phyloP scores from a whole-genome alignment of 495 filamentous ascomycete genomes.

The Trichoderma virens region DNA sequence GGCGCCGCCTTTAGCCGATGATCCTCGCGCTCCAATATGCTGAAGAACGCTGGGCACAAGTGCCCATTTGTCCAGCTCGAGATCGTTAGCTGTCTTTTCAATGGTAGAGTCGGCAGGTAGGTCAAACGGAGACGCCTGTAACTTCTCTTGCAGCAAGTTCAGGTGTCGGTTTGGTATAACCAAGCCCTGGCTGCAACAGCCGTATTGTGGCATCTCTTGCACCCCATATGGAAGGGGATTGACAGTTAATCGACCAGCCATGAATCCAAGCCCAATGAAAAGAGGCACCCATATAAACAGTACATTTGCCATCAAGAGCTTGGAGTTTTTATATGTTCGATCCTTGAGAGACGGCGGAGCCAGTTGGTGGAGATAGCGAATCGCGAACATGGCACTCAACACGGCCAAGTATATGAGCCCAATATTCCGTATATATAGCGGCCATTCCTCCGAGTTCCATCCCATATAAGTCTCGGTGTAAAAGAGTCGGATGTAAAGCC shows the following conservation, averaged over 20 bases:
- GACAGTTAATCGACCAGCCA: conserved; percentile 33
- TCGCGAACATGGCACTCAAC: not conserved
- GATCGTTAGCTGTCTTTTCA: conserved; percentile 35
- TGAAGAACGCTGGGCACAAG: conserved; percentile 44
- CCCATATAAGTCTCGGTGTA: conserved; percentile 49
- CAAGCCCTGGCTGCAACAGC: conserved; percentile 38
- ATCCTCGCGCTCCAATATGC: conserved; percentile 36
- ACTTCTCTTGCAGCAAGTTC: conserved; percentile 36
- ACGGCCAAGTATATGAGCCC: conserved; percentile 13
- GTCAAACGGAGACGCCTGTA: conserved; percentile 26
- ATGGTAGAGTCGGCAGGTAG: conserved; percentile 37
- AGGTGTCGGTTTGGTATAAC: conserved; percentile 29
- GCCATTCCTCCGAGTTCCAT: conserved; percentile 49
- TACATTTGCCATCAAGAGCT: conserved; percentile 1
- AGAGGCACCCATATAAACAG: conserved; percentile 22
- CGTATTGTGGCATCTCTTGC: conserved; percentile 41
- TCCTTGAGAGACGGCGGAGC: not conserved
- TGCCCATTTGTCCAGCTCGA: conserved; percentile 37
- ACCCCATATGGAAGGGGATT: conserved; percentile 30
- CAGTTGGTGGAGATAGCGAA: not conserved
- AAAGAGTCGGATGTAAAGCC: conserved; percentile 50
- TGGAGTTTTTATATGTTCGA: not conserved
- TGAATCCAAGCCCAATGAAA: conserved; percentile 29
- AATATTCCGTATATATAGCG: conserved; percentile 23
- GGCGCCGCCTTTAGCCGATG: conserved; percentile 9